Evolutionary conservation across 331 rosid species (phyloP), one percentile per base, ranked within the genome.

Genomic region (Arachis monticola): DNA sequence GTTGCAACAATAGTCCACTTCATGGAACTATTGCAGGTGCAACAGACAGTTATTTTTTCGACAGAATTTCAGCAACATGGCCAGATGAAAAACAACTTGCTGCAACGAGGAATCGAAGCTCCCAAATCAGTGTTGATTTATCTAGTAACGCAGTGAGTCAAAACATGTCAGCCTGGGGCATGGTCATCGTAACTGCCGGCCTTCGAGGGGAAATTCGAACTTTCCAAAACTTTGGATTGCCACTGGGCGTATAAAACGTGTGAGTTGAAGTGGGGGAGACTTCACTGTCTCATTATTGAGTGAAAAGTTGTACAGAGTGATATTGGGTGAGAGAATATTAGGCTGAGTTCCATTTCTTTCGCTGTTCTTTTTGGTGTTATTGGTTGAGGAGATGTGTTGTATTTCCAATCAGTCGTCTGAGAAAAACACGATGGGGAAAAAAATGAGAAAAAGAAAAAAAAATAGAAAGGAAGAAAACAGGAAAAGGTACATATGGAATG

Each of bases 101-200:
- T 32, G 77, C 87, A 41, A 64, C 92, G 66, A 80, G 83, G 79
- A 83, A 62, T 45, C 82, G 81, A 72, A 90, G 88, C 79, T 88
- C 97, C 31, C 88, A 72, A 50, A 78, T 77, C 8, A 90, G 91
- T 67, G 9, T 80, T 44, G 95, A 92, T 77, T 59, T 83, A 64
- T 82, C 81, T 51, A 74, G 59, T 51, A 72, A 62, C 13, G 92
- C 85, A 57, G 50, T 81, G 44, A 70, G 75, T 67, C 86, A 85
- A 44, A 88, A 88, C 79, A 77, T 51, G 82, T 51, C 96, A 8
- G 96, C 93, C 7, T 92, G 89, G 97, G 92, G 93, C 69, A 68
- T 90, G 85, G 97, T 92, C 89, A 84, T 92, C 69, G 93, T 92
- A 73, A 87, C 96, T 44, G 96, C 96, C 0, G 87, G 97, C 46